Percentiles rank a stretch among this genome's conserved stretches.
Evolutionary conservation across 1,284 basidiomycete species (phyloP).

Genomic region (Pseudozyma tsukubaensis): DNA sequence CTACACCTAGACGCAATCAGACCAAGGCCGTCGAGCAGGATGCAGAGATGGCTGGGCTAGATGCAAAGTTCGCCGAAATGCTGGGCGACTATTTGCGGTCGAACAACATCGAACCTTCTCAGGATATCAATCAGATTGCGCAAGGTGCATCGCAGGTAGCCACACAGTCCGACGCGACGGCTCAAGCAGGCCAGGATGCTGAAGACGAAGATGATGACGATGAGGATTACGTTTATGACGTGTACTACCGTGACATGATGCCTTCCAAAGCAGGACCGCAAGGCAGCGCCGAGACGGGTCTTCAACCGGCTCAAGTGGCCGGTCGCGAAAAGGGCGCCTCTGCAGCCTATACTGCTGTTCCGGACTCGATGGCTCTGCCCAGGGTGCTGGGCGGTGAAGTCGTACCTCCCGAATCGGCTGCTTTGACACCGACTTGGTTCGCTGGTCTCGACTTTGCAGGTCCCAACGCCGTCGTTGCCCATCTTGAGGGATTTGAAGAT

Average conservation of each 20-base stretch:
- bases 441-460: slow-evolving; percentile 38
- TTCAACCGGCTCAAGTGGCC: slow-evolving; percentile 38
- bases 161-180: not conserved
- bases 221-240: slow-evolving; percentile 64
- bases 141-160: slow-evolving; percentile 19
- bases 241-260: slow-evolving; percentile 62
- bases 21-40: slow-evolving; percentile 15
- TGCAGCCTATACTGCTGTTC: slow-evolving; percentile 24
- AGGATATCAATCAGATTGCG: slow-evolving; percentile 40
- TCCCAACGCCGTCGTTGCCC: slow-evolving; percentile 33
- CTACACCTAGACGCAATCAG: slow-evolving; percentile 2
- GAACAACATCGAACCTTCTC: slow-evolving; percentile 45
- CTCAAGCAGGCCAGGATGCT: not conserved
- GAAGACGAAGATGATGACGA: slow-evolving; percentile 29
- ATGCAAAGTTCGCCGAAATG: slow-evolving; percentile 56
- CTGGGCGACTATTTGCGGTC: slow-evolving; percentile 52
- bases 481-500: slow-evolving; percentile 39
- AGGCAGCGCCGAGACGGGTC: slow-evolving; percentile 34
- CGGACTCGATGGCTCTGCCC: slow-evolving; percentile 35
- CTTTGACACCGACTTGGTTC: slow-evolving; percentile 22
- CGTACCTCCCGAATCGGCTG: slow-evolving; percentile 28
- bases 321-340: slow-evolving; percentile 44
- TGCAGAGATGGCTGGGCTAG: slow-evolving; percentile 47
- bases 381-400: slow-evolving; percentile 44
- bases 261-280: slow-evolving; percentile 41